Base-by-base conservation (phyloP, 441 rosid species). In the Dalechampia spathulata region DNA sequence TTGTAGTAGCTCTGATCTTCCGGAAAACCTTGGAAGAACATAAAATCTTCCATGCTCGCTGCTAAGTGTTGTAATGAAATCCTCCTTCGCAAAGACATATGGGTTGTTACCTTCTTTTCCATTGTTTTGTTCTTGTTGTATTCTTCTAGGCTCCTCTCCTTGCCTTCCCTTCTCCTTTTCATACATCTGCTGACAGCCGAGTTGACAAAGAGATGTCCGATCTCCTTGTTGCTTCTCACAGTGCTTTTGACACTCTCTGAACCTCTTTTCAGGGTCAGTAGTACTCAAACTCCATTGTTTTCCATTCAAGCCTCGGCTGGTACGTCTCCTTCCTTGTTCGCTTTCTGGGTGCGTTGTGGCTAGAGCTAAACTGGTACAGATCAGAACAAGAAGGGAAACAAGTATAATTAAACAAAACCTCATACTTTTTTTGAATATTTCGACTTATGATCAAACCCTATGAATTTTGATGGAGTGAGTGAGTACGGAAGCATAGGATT, bases 1-100 rank as follows among this genome's bases (percentile, higher is more conserved):
- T 0, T 38, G 66, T 14, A 76, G 77, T 39, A 80, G 70, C 71
- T 69, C 56, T 2, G 83, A 80, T 19, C 47, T 66, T 22, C 73
- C 15, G 19, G 53, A 55, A 68, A 83, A 83, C 54, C 49, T 76
- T 15, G 66, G 68, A 20, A 80, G 75, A 44, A 77, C 37, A 15
- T 41, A 37, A n/a, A 73, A 44, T 17, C 68, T 58, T 49, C 84
- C 86, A 28, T 66, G 74, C 41, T 46, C 58, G 13, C 61, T 66
- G 61, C 61, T 34, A 9, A 61, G 37, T 48, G 8, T n/a, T 23
- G 71, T n/a, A 0, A 3, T 8, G 55, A 78, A 83, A 64, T 76
- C 59, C 44, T 58, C 8, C 0, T 61, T 63, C 48, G 63, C 52
- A 58, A 83, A 80, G 8, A 80, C 81, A 15, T 74, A 80, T 17